phyloP scores from a whole-genome alignment of 2,329 filamentous ascomycete genomes.

The Colletotrichum ledebouriae region DNA sequence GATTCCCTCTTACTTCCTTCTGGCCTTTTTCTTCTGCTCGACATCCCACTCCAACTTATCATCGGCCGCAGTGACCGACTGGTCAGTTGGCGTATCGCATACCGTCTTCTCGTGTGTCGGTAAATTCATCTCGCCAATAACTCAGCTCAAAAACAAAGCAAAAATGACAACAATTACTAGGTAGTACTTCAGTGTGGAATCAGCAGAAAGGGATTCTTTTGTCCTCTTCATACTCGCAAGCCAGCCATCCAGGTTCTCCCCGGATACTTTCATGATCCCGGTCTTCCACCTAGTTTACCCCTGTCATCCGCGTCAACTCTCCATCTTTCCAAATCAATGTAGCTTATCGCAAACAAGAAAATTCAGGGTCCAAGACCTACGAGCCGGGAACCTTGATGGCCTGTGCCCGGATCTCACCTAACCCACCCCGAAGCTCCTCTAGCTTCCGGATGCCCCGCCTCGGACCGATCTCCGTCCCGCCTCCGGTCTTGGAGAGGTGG shows the following conservation, averaged over 20 bases:
- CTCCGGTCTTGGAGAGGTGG: background rate
- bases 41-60: constrained; percentile 40
- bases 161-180: too few species aligned
- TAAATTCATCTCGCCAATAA: constrained; percentile 10
- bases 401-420: constrained; percentile 6
- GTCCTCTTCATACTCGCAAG: constrained; percentile 6
- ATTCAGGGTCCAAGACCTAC: constrained; percentile 20
- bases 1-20: constrained; percentile 40
- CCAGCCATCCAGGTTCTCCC: constrained; percentile 34
- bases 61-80: constrained; percentile 21
- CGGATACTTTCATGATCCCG: background rate
- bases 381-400: constrained; percentile 29
- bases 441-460: background rate
- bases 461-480: constrained; percentile 8
- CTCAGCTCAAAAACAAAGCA: background rate
- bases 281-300: background rate
- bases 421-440: background rate
- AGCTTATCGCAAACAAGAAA: background rate
- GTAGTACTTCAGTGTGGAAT: background rate
- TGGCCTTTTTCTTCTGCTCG: constrained; percentile 42
- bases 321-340: constrained; percentile 4
- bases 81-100: constrained; percentile 39
- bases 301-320: background rate
- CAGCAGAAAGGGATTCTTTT: background rate
- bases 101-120: constrained; percentile 19